phyloP scores from a whole-genome alignment of 1,139 yeast genomes.

The Debaryomycetaceae sp. region DNA sequence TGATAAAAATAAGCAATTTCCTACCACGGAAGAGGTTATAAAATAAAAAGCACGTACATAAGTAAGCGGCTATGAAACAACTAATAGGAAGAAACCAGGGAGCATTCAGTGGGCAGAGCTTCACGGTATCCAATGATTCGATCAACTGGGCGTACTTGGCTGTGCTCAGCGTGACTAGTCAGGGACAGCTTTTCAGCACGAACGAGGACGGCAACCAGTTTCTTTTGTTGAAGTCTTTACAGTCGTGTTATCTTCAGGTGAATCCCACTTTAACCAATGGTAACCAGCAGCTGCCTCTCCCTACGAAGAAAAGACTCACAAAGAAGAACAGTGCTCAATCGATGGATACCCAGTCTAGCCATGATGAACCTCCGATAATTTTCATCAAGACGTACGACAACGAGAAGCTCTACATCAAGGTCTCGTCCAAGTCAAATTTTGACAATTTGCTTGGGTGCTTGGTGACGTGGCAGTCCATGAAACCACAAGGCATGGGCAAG shows the following conservation, averaged over 20 bases:
- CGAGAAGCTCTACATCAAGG: constrained; percentile 45
- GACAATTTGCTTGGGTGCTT: constrained; percentile 48
- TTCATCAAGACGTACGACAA: constrained; percentile 46
- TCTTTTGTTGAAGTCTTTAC: constrained; percentile 34
- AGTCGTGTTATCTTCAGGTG: constrained; percentile 41
- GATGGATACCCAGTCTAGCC: not conserved
- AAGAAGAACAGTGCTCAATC: constrained; percentile 6
- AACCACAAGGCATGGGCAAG: constrained; percentile 54
- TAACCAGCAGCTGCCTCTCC: constrained; percentile 9
- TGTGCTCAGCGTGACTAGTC: constrained; percentile 31
- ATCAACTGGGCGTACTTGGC: constrained; percentile 35
- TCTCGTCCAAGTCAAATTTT: constrained; percentile 43
- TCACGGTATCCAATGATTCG: constrained; percentile 37
- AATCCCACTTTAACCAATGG: constrained; percentile 21
- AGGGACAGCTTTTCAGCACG: constrained; percentile 35
- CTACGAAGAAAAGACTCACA: constrained; percentile 5
- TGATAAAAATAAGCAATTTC: too few species aligned
- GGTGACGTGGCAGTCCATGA: constrained; percentile 62
- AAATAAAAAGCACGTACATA: not conserved
- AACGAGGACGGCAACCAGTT: constrained; percentile 34
- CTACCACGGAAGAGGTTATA: too few species aligned
- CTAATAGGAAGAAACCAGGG: constrained; percentile 35
- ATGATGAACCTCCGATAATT: constrained; percentile 40
- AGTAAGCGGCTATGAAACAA: constrained; percentile 26
- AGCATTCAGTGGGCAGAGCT: constrained; percentile 31